Conservation (phyloP, 176 grass and related monocot species). For the Zoysia japonica region DNA sequence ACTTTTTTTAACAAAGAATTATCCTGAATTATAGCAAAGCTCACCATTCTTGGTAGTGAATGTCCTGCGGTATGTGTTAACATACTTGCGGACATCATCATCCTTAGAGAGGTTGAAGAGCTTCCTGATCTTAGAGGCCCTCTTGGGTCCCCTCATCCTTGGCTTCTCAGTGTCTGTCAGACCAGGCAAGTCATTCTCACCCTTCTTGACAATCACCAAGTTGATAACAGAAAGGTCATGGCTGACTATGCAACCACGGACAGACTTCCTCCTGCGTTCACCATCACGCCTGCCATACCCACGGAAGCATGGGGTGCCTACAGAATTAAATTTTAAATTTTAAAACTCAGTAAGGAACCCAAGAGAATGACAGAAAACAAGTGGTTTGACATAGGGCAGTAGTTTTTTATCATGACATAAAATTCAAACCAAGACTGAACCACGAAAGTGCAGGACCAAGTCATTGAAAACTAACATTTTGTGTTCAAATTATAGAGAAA, state of each 20-base stretch:
- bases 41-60: conserved; percentile 84
- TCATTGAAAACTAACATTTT: no score
- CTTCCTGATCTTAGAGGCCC: conserved; percentile 93
- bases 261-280: conserved; percentile 88
- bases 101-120: conserved; percentile 91
- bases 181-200: conserved; percentile 78
- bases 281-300: conserved; percentile 78
- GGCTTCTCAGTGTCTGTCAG: conserved; percentile 91
- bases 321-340: background rate
- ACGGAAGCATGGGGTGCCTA: conserved; percentile 92
- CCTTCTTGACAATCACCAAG: conserved; percentile 95
- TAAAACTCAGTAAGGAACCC: background rate
- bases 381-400: background rate
- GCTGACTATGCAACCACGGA: conserved; percentile 94
- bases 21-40: background rate
- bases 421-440: no score
- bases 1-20: background rate
- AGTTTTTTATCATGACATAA: no score
- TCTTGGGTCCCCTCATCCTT: conserved; percentile 97
- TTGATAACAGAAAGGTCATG: conserved; percentile 88
- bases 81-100: conserved; percentile 93
- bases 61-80: conserved; percentile 92
- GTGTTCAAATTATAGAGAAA: no score
- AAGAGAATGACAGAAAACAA: background rate
- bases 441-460: no score